Evolutionary conservation across 148 eudicot species (phyloP), one percentile per base, ranked within the genome.

Genomic region (Rhododendron molle): DNA sequence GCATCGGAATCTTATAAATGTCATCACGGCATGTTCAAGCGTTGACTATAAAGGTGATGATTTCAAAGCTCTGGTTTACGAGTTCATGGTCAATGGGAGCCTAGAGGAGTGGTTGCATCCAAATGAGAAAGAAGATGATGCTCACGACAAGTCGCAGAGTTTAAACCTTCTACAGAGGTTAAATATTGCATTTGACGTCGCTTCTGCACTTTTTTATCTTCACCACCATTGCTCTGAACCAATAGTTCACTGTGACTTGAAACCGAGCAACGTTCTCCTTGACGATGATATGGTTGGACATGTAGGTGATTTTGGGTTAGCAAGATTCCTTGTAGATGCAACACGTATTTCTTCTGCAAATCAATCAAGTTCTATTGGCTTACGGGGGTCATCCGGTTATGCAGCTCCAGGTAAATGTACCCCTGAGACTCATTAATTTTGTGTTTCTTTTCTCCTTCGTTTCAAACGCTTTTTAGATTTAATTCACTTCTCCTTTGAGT

Each of bases 101-200:
- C 54, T 78, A 23, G 81, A 78, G 52, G 32, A 78, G 81, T 44
- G 81, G 81, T n/a, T 78, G 81, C 54, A 78, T 78, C 80, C 80
- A 38, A 43, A 21, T 21, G n/a, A 20, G 26, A 76, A 20, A 1
- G 28, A 76, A 76, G 49, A 78, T 10, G 30, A 78, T 12, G 13
- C 18, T 9, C 21, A 10, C 0, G 15, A 30, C 1, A 16, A 13
- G 20, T 73, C 81, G 2, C 3, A 20, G 7, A 40, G 40, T 8
- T 78, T 78, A 46, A 46, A 13, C 54, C 2, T 78, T 23, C 54
- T 78, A 20, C 56, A 46, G 32, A 78, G 81, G 54, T n/a, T 78
- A 46, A 43, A 78, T 46, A 44, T 78, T 78, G 81, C 81, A 49
- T 10, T 46, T 21, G 81, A 78, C 11, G 56, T 78, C 1, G 56